These are phyloP conservation scores for Aegle marmelos DNA, from an alignment of 345 rosid genomes.

Conservation along the genomic window DNA sequence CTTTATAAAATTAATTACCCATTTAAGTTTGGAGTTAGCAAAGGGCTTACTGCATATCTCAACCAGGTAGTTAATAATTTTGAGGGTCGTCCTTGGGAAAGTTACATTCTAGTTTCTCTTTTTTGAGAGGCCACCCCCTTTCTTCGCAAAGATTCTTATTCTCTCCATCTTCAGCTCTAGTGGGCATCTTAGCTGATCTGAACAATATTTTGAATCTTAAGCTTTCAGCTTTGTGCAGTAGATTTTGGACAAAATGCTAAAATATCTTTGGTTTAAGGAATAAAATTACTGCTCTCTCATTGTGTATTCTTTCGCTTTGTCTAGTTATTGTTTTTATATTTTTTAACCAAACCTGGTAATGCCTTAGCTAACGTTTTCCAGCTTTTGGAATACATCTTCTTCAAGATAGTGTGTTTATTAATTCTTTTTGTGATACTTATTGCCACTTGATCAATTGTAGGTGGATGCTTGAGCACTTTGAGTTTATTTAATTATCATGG, in stretches of 20 bases:
- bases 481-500: not conserved
- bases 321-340: not conserved
- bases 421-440: not conserved
- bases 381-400: slow-evolving; percentile 18
- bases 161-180: slow-evolving; percentile 15
- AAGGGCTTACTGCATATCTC: not conserved
- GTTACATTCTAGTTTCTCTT: slow-evolving; percentile 10
- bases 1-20: not conserved
- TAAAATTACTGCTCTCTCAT: not conserved
- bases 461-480: slow-evolving; percentile 3
- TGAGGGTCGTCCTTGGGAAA: not conserved
- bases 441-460: slow-evolving; percentile 3
- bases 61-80: not conserved
- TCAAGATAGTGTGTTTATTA: not conserved
- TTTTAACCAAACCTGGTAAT: slow-evolving; percentile 1
- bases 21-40: not conserved
- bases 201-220: slow-evolving; percentile 18
- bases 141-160: slow-evolving; percentile 20
- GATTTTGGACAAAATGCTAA: slow-evolving; percentile 8
- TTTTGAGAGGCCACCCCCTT: slow-evolving; percentile 18
- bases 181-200: slow-evolving; percentile 40
- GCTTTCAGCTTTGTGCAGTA: slow-evolving; percentile 9
- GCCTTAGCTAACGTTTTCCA: not conserved
- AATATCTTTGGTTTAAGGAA: slow-evolving; percentile 1
- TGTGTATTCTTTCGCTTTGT: not conserved